Base-by-base conservation (phyloP, 495 filamentous ascomycete species). In the Echria macrotheca region DNA sequence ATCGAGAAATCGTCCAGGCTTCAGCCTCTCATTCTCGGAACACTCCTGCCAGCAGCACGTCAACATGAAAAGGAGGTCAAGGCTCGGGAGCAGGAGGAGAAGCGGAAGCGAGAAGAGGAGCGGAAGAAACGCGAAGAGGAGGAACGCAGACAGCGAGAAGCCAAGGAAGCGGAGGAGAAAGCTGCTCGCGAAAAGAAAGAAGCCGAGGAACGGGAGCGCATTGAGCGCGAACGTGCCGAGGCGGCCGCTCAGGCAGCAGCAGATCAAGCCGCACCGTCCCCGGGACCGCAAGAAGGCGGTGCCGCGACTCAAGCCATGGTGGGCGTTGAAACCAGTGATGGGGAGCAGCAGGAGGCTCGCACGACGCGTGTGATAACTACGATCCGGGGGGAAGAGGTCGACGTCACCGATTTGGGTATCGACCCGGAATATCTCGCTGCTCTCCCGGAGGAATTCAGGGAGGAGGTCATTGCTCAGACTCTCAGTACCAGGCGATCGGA, bases 371-470 rank as follows among this genome's bases (percentile, higher is more conserved):
- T 91, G 39, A 78, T 77, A 40, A 91, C 86, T 5, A 91, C 79
- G 1, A 87, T 99, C 44, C 80, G 89, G 54, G 90, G 89, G 22
- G 82, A 83, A 38, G 79, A 87, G 44, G 72, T 95, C 38, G 91
- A 99, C 61, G 91, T 99, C 46, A 97, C 93, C 4, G 85, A 82
- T 21, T 77, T 99, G 55, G 90, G 90, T 49, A 96, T 99, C 49
- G 93, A 99, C 58, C 79, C 86, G 11, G 89, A 89, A 32, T 99
- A 95, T 65, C 78, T 99, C 2, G 88, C 93, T 46, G 94, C 89
- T 29, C 73, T 99, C 14, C 93, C 93, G 0, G 93, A 99, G 50
- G 93, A 97, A 32, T 80, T 96, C 41, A 79, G 93, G 22, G 91
- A 97, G 65, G 93, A 99, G 61, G 93, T 96, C 22, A 84, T 99